A percentile compares a stretch with the other conserved stretches of the same genome.
Conservation (phyloP, 73 alveolate genomes). For the Stentor roeselii region DNA sequence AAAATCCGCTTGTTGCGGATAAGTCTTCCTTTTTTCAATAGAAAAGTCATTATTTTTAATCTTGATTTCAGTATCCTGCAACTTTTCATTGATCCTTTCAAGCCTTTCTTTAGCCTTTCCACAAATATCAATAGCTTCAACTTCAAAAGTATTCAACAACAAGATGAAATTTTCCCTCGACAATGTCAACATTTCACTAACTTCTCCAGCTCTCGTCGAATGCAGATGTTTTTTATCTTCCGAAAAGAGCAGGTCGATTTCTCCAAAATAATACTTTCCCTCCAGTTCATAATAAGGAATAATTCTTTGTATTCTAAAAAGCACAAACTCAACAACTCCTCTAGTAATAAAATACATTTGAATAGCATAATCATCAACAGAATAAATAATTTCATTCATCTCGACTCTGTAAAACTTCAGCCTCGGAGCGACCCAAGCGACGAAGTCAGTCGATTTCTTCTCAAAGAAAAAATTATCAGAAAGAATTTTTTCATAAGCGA, state of each 20-base stretch:
- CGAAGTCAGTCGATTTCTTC: conserved; percentile 66
- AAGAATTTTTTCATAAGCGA: conserved; percentile 36
- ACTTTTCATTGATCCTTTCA: conserved; percentile 24
- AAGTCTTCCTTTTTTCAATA: not conserved
- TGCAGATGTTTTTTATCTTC: conserved; percentile 38
- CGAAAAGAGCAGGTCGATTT: conserved; percentile 36
- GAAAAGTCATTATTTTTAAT: not conserved
- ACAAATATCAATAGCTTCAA: conserved; percentile 35
- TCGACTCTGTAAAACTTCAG: conserved; percentile 68
- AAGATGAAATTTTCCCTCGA: conserved; percentile 30
- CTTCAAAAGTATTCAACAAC: conserved; percentile 44
- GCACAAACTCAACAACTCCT: conserved; percentile 54
- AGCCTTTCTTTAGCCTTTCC: conserved; percentile 38
- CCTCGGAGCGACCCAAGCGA: conserved; percentile 77
- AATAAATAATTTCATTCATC: conserved; percentile 65
- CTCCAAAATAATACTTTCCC: conserved; percentile 40
- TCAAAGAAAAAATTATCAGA: conserved; percentile 50
- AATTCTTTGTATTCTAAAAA: conserved; percentile 11
- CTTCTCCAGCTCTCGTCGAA: conserved; percentile 41
- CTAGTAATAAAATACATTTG: conserved; percentile 77
- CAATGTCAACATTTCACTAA: conserved; percentile 35
- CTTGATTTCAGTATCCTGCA: conserved; percentile 30
- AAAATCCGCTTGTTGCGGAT: not conserved
- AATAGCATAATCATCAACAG: conserved; percentile 77
- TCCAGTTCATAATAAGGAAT: conserved; percentile 29